Evolutionary conservation across 148 eudicot genomes (phyloP).

Genomic region (Fallopia convolvulus): DNA sequence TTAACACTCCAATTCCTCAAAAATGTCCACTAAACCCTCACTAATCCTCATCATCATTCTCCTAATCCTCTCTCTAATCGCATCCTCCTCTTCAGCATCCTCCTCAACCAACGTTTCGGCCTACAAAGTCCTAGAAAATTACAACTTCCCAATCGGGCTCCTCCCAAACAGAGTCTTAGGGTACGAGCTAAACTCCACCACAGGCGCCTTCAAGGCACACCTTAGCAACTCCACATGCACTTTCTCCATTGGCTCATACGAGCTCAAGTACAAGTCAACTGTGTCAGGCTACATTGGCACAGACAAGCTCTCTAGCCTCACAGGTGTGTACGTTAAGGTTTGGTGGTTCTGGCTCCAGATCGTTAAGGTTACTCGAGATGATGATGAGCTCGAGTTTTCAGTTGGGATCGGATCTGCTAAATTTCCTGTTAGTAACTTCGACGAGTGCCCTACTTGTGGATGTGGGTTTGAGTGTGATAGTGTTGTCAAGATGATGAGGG

Average conservation of each 20-base stretch:
- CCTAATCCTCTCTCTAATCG: background rate
- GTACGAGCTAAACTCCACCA: conserved; percentile 32
- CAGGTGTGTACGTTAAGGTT: conserved; percentile 35
- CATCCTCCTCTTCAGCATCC: conserved; percentile 5
- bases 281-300: conserved; percentile 30
- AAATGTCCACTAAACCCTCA: background rate
- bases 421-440: conserved; percentile 29
- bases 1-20: background rate
- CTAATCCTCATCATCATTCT: background rate
- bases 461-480: conserved; percentile 47
- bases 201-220: conserved; percentile 31
- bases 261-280: conserved; percentile 33
- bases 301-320: conserved; percentile 20
- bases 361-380: conserved; percentile 23
- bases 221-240: conserved; percentile 24
- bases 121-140: conserved; percentile 27
- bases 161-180: conserved; percentile 31
- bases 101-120: conserved; percentile 14
- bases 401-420: conserved; percentile 39
- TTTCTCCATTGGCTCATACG: conserved; percentile 27
- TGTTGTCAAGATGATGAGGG: background rate
- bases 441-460: conserved; percentile 47
- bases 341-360: conserved; percentile 35
- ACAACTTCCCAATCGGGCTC: conserved; percentile 41
- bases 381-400: conserved; percentile 30